Evolutionary conservation across 257 asterid species (phyloP), one percentile per base, ranked within the genome.

Genomic region (Thymus mandschuricus): DNA sequence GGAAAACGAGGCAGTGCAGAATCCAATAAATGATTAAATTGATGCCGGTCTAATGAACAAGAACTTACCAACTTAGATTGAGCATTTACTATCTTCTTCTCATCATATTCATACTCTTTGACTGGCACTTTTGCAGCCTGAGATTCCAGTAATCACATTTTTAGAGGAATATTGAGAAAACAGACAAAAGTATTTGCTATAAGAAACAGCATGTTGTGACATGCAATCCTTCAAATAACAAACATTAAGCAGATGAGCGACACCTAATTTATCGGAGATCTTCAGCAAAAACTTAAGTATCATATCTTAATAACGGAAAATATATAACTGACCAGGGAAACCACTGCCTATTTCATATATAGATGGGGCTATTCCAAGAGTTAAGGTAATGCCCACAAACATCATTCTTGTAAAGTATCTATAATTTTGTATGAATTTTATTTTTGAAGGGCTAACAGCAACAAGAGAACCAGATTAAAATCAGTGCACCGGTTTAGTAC

Each of bases 111-210:
- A 52, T 88, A 91, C 77, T 91, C 96, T 76, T 85, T 91, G 64
- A 89, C 85, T 0, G 97, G 97, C 59, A 94, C 97, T 85, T 89
- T 91, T 10, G 97, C 97, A 38, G 84, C 96, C 98, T 94, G 92
- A 57, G 67, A 76, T 80, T 31, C 34, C 63, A 35, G 49, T 4
- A 1, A 76, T 60, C 60, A 34, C 33, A 61, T 13, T 44, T 65
- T 74, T 58, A 80, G 74, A 43, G 1, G 38, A 64, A 3, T 29
- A 21, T 1, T 0, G 13, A 56, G 50, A 8, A 49, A 2, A 2
- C 1, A 3, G 33, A 3, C 54, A 6, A 15, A 28, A 34, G 40
- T 15, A 48, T 48, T 48, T 12, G 12, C n/a, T 10, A 65, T 59
- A 60, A 50, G 40, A 76, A 68, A 61, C 12, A 11, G 27, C 63